Percentiles rank a stretch among this genome's conserved stretches.
phyloP scores from a whole-genome alignment of 1,284 basidiomycete species.

The Salmacisia buchloeana region DNA sequence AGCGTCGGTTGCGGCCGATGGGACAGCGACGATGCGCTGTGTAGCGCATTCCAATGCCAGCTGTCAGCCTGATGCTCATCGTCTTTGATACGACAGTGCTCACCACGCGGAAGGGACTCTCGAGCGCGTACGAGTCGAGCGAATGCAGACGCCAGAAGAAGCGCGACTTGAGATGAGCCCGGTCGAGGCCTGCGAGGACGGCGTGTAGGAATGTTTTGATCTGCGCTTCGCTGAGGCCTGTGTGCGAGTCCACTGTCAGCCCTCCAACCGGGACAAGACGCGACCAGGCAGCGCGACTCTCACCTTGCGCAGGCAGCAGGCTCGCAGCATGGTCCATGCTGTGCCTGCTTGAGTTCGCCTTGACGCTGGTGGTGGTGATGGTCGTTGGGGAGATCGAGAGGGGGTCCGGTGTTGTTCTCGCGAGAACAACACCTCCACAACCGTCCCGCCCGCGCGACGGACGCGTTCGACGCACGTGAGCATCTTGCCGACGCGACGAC shows the following conservation, averaged over 20 bases:
- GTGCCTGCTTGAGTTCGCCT: too few relatives aligned
- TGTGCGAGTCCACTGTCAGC: neutral
- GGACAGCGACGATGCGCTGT: neutral
- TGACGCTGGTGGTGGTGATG: too few relatives aligned
- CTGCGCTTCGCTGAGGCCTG: neutral
- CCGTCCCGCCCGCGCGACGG: too few relatives aligned
- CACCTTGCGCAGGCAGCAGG: too few relatives aligned
- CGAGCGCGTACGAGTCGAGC: conserved; percentile 1
- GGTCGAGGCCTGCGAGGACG: neutral
- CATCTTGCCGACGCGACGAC: too few relatives aligned
- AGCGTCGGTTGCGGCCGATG: neutral
- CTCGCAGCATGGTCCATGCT: too few relatives aligned
- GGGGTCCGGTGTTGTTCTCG: too few relatives aligned
- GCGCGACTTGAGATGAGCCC: neutral
- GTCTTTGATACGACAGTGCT: neutral
- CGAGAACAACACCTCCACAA: too few relatives aligned
- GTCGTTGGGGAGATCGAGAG: too few relatives aligned
- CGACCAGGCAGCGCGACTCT: too few relatives aligned
- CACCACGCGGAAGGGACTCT: neutral
- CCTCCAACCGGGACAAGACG: neutral
- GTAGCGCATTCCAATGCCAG: neutral
- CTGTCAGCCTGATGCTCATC: neutral
- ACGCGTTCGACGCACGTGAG: too few relatives aligned
- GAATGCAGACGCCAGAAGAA: neutral
- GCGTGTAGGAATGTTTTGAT: neutral